Conservation (phyloP, 2,329 filamentous ascomycete species). For the Colletotrichum higginsianum region DNA sequence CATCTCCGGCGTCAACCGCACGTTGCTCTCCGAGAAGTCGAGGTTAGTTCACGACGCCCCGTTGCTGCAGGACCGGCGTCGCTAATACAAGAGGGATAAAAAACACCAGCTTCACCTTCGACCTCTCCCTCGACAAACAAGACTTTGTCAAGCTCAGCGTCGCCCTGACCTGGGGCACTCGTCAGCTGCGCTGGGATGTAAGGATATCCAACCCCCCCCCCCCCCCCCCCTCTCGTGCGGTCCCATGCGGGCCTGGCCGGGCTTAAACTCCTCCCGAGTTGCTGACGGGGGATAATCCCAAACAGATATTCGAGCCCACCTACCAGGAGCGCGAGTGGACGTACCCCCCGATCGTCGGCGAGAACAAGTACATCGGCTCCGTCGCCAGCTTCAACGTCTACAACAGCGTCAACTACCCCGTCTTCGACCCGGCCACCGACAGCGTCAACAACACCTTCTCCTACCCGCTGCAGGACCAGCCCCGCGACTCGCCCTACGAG, state of each 20-base stretch:
- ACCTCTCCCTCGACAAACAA: constrained; percentile 45
- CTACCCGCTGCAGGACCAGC: constrained; percentile 55
- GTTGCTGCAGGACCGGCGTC: no score
- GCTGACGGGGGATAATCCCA: neutral
- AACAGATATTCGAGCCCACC: constrained; percentile 53
- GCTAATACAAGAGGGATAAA: neutral
- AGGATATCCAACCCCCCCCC: neutral
- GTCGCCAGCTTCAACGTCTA: constrained; percentile 51
- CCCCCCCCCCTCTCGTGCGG: neutral
- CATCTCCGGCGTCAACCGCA: constrained; percentile 26
- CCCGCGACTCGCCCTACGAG: constrained; percentile 50
- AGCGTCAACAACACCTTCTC: constrained; percentile 56
- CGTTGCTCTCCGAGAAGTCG: constrained; percentile 26
- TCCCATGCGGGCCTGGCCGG: no score
- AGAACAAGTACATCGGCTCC: constrained; percentile 59
- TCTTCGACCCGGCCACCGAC: constrained; percentile 53
- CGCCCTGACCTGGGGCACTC: constrained; percentile 46
- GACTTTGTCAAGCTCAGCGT: constrained; percentile 48
- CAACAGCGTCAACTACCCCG: constrained; percentile 32
- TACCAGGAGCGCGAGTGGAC: constrained; percentile 59
- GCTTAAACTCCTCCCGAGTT: no score
- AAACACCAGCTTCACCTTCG: constrained; percentile 43
- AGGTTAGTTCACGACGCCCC: neutral
- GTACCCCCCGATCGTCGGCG: constrained; percentile 57
- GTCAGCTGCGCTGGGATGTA: constrained; percentile 49